Evolutionary conservation across 225 moss, liverwort and hornwort species (phyloP).

Genomic region (Pseudisothecium myosuroides): DNA sequence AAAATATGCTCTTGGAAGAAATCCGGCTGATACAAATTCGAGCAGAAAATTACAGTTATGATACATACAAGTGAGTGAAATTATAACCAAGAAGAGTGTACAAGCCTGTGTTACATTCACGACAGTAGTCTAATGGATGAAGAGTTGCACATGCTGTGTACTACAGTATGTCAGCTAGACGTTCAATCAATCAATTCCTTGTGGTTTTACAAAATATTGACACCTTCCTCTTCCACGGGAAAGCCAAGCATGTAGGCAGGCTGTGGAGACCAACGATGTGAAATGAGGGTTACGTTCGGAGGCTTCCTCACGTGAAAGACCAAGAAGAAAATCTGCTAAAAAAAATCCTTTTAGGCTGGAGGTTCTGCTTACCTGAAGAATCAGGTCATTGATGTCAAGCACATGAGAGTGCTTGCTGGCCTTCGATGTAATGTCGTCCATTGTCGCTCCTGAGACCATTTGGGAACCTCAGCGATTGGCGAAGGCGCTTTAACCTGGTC

Average conservation of each 20-base stretch:
- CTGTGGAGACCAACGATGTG: neutral
- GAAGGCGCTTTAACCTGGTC: neutral
- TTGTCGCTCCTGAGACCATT: neutral
- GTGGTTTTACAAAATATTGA: neutral
- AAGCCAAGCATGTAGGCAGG: neutral
- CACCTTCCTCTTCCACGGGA: neutral
- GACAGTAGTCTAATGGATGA: neutral
- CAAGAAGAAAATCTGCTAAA: slow-evolving; percentile 43
- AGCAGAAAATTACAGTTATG: no score
- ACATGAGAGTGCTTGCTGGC: slow-evolving; percentile 48
- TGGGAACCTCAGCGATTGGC: neutral
- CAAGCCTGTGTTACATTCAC: neutral
- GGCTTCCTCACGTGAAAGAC: slow-evolving; percentile 47
- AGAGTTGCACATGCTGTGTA: neutral
- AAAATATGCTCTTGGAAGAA: neutral
- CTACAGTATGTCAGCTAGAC: neutral
- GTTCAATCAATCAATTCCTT: neutral
- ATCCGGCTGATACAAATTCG: neutral
- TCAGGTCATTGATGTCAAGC: slow-evolving; percentile 51
- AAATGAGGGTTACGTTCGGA: neutral
- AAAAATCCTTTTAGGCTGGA: slow-evolving; percentile 38
- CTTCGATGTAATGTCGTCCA: neutral
- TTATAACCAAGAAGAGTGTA: neutral
- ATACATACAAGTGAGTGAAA: neutral
- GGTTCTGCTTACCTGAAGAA: slow-evolving; percentile 70